Evolutionary conservation across 2,329 filamentous ascomycete genomes (phyloP).

Genomic region (Fusarium drepaniforme): DNA sequence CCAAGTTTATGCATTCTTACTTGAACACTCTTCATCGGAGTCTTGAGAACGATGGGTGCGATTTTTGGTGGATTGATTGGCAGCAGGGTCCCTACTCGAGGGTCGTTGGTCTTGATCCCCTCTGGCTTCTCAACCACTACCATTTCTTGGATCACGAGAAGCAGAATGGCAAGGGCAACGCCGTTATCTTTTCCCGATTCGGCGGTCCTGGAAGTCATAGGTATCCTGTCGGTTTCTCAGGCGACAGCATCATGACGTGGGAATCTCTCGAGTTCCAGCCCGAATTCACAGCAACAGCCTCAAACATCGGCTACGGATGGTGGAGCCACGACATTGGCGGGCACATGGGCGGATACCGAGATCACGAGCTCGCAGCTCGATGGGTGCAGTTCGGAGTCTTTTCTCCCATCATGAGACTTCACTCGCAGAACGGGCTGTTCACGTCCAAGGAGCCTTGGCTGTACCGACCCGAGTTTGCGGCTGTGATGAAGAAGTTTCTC

Average conservation of each 20-base stretch:
- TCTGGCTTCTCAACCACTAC: constrained; percentile 76
- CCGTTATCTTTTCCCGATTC: constrained; percentile 71
- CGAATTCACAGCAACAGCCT: constrained; percentile 74
- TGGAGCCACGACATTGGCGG: constrained; percentile 79
- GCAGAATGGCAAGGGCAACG: constrained; percentile 47
- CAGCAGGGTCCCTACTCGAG: constrained; percentile 70
- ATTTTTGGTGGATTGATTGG: constrained; percentile 79
- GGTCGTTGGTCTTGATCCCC: constrained; percentile 69
- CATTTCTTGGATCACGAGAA: constrained; percentile 66
- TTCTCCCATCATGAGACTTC: constrained; percentile 71
- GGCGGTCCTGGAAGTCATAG: constrained; percentile 73
- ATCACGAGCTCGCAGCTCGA: constrained; percentile 69
- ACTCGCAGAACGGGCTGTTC: constrained; percentile 69
- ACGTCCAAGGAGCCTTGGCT: constrained; percentile 73
- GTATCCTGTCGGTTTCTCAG: constrained; percentile 75
- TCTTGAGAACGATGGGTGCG: constrained; percentile 67
- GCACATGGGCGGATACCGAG: constrained; percentile 66
- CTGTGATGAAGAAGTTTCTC: constrained; percentile 62
- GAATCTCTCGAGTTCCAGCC: constrained; percentile 72
- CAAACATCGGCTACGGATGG: constrained; percentile 77
- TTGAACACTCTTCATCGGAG: constrained; percentile 67
- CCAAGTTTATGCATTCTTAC: constrained; percentile 68
- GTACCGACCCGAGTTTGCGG: constrained; percentile 59
- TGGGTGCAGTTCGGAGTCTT: constrained; percentile 74
- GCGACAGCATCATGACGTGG: constrained; percentile 71